Base-by-base conservation (phyloP, 805 yeast genomes). In the Saccharomycopsis fibuligera region DNA sequence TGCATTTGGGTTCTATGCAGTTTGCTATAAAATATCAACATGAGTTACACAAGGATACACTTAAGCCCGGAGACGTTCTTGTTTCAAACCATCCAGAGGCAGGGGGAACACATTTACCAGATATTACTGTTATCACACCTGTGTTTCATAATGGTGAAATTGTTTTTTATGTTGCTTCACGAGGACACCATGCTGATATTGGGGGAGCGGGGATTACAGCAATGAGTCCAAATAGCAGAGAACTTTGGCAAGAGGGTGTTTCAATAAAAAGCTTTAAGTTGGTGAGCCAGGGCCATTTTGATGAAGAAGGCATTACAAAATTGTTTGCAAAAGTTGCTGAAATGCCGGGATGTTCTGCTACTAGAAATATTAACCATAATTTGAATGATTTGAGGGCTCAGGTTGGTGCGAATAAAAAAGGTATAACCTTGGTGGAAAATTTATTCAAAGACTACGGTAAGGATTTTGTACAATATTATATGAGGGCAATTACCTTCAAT, bases 191-290 rank as follows among this genome's bases (percentile, higher is more conserved):
- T 60, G 76, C 82, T 22, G 83, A 78, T 54, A 76, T 78, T 56
- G 83, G 83, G 35, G 77, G 79, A 14, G 70, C 76, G 42, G 67
- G 87, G 29, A 96, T 96, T 1, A 97, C 97, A 1, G 84, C 95
- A 0, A 88, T 90, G 88, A 74, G 79, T 19, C 73, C 82, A 3
- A 66, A 75, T 57, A 76, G 82, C 10, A 73, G 72, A 55, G 68
- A 72, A 35, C 67, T 78, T 35, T 70, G 62, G 53, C 77, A 76
- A 51, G 83, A 78, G 60, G 83, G 82, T 47, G 81, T 76, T 2
- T 69, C 75, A 19, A 74, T 77, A 41, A 69, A 69, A 47, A 66
- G 78, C 9, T 76, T 75, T 66, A 74, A 75, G 58, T 65, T 78
- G 40, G 76, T 76, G 39, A 57, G 62, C 17, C 57, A 66, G 35